A percentile compares a stretch with the other conserved stretches of the same genome.
These are phyloP conservation scores for Polychaeton citri DNA, from an alignment of 2,329 filamentous ascomycete genomes.

Conservation along the genomic window DNA sequence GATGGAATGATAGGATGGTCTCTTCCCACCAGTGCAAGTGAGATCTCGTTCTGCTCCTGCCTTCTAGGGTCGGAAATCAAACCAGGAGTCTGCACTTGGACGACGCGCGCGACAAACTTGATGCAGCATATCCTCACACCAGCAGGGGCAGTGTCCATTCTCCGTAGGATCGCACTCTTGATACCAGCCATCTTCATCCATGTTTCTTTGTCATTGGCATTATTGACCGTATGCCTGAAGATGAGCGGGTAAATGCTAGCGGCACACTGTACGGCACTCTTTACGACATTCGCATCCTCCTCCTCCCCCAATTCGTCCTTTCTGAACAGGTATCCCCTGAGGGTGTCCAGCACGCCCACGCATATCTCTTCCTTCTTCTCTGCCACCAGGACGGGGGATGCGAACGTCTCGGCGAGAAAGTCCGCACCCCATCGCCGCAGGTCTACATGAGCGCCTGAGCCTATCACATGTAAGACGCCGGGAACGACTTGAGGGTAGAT, in stretches of 20 bases:
- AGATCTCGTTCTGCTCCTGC: slow-evolving; percentile 68
- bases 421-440: slow-evolving; percentile 91
- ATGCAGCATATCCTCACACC: slow-evolving; percentile 86
- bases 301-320: slow-evolving; percentile 40
- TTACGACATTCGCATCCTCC: slow-evolving; percentile 68
- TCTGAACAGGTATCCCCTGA: slow-evolving; percentile 38
- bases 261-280: slow-evolving; percentile 74
- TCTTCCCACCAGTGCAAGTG: slow-evolving; percentile 69
- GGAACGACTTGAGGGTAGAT: slow-evolving; percentile 89
- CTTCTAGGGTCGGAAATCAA: slow-evolving; percentile 71
- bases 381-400: slow-evolving; percentile 68
- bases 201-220: slow-evolving; percentile 63
- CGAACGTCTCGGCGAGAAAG: slow-evolving; percentile 90
- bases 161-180: slow-evolving; percentile 74
- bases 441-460: slow-evolving; percentile 59
- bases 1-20: slow-evolving; percentile 71
- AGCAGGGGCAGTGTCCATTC: slow-evolving; percentile 69
- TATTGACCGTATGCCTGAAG: slow-evolving; percentile 83
- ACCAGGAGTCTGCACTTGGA: slow-evolving; percentile 82
- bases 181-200: slow-evolving; percentile 85
- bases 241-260: slow-evolving; percentile 88
- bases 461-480: slow-evolving; percentile 84
- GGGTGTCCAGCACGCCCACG: slow-evolving; percentile 58
- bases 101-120: slow-evolving; percentile 90
- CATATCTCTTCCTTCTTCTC: slow-evolving; percentile 59